phyloP scores from a whole-genome alignment of 2,329 filamentous ascomycete genomes.

The Microcyclospora pomicola region DNA sequence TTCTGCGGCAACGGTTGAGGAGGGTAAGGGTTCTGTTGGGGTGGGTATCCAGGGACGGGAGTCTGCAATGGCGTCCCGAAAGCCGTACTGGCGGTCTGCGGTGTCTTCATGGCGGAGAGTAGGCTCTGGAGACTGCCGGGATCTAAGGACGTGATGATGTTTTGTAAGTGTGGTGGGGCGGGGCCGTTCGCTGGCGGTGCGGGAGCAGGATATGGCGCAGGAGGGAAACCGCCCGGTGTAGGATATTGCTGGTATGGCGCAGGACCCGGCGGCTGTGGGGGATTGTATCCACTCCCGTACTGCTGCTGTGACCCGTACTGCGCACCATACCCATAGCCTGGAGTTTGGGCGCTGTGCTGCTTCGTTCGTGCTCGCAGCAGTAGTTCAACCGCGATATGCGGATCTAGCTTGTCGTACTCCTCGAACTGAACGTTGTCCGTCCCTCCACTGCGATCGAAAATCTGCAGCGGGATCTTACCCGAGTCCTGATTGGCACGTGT shows the following conservation, averaged over 20 bases:
- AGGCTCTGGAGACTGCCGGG: conserved; percentile 57
- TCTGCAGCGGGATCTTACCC: conserved; percentile 64
- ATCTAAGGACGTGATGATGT: conserved; percentile 54
- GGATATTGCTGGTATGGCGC: conserved; percentile 21
- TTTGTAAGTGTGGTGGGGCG: conserved; percentile 40
- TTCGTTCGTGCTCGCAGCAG: conserved; percentile 55
- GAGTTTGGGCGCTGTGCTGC: conserved; percentile 14
- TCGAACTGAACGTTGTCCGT: conserved; percentile 66
- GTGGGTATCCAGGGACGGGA: conserved; percentile 1
- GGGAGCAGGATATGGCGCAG: conserved; percentile 8
- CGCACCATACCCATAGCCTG: conserved; percentile 17
- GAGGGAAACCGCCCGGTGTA: conserved; percentile 15
- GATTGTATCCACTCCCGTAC: neutral
- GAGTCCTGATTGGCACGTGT: conserved; percentile 52
- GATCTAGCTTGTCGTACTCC: conserved; percentile 74
- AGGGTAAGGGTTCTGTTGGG: conserved; percentile 3
- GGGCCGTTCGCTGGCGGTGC: conserved; percentile 1
- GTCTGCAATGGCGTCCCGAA: conserved; percentile 5
- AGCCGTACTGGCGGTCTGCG: conserved; percentile 13
- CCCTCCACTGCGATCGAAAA: conserved; percentile 68
- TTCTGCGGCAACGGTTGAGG: conserved; percentile 19
- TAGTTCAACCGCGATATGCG: conserved; percentile 64
- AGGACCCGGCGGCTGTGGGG: conserved; percentile 11
- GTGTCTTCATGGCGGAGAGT: conserved; percentile 41
- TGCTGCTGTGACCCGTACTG: conserved; percentile 17